A percentile compares a stretch with the other conserved stretches of the same genome.
phyloP scores from a whole-genome alignment of 2,329 filamentous ascomycete species.

The Hymenoscyphus fraxineus region DNA sequence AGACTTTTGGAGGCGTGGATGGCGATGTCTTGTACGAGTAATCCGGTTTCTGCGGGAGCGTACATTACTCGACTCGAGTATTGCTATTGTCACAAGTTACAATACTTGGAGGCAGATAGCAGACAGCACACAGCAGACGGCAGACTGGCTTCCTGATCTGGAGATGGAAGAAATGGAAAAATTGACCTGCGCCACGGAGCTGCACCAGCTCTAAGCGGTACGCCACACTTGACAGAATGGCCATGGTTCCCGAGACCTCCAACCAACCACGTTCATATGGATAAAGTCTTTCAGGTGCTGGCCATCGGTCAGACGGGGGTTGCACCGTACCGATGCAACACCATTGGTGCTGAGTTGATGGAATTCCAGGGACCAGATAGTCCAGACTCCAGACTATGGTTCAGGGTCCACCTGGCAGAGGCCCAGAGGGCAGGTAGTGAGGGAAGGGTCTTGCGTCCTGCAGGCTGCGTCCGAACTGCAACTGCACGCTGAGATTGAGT shows the following conservation, averaged over 20 bases:
- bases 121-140: no score
- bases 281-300: not conserved
- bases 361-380: not conserved
- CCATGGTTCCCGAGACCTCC: not conserved
- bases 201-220: not conserved
- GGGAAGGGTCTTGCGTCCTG: no score
- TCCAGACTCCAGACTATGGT: not conserved
- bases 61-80: not conserved
- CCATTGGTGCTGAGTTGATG: not conserved
- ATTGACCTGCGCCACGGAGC: not conserved
- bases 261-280: not conserved
- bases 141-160: not conserved
- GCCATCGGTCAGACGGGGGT: not conserved
- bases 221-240: not conserved
- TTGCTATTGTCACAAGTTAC: not conserved
- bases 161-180: not conserved
- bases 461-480: no score
- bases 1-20: not conserved
- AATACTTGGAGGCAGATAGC: not conserved
- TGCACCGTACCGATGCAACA: not conserved
- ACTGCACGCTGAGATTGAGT: no score
- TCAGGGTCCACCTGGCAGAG: slow-evolving; percentile 1
- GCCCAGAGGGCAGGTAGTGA: no score
- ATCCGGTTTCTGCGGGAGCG: not conserved
- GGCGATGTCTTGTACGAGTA: not conserved